phyloP scores from a whole-genome alignment of 208 protist species.

The Phytomonas francai region DNA sequence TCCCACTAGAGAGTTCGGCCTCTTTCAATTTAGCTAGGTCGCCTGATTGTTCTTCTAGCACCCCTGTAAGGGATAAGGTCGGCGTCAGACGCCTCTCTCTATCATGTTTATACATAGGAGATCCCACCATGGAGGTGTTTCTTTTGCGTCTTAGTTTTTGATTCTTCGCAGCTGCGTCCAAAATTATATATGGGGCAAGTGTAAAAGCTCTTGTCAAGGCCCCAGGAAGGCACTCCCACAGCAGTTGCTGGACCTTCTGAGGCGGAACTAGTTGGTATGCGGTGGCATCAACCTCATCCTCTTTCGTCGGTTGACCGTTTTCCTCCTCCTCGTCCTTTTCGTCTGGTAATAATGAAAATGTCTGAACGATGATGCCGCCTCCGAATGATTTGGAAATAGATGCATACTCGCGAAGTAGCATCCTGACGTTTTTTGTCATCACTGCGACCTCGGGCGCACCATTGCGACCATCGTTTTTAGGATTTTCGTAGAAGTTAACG shows the following conservation, averaged over 20 bases:
- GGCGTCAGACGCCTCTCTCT: not conserved
- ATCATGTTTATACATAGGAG: not conserved
- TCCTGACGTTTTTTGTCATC: not conserved
- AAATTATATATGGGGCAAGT: constrained; percentile 10
- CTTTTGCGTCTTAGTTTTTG: not conserved
- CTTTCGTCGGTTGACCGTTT: not conserved
- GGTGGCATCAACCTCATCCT: constrained; percentile 22
- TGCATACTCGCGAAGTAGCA: not conserved
- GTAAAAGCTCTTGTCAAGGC: constrained; percentile 41
- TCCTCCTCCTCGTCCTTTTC: not conserved
- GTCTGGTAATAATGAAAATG: constrained; percentile 46
- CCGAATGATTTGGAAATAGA: not conserved
- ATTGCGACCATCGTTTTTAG: not conserved
- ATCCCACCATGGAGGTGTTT: not conserved
- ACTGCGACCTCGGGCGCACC: not conserved
- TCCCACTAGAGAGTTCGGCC: not conserved
- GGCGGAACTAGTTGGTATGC: constrained; percentile 33
- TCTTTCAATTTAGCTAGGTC: not conserved
- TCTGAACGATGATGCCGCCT: constrained; percentile 49
- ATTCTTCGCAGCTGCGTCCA: not conserved
- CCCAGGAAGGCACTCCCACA: constrained; percentile 20
- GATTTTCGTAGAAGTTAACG: not conserved
- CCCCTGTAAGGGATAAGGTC: not conserved
- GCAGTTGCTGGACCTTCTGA: constrained; percentile 17
- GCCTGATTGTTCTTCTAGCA: not conserved